phyloP scores from a whole-genome alignment of 2,329 filamentous ascomycete genomes.

The Sarocladium strictum region DNA sequence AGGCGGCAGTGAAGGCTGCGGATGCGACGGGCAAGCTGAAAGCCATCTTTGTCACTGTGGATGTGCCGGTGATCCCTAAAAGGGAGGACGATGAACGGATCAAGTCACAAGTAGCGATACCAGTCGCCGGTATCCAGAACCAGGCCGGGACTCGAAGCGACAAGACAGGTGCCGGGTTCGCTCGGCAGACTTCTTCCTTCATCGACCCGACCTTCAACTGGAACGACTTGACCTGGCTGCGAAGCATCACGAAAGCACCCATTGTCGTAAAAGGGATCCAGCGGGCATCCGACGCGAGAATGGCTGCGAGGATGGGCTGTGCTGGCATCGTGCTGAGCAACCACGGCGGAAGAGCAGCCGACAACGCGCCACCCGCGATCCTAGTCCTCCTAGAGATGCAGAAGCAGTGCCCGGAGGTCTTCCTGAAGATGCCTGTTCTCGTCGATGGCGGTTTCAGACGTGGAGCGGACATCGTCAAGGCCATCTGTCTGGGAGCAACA shows the following conservation, averaged over 20 bases:
- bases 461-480: conserved; percentile 37
- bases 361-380: conserved; percentile 32
- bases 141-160: not conserved
- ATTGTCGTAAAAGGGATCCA: conserved; percentile 41
- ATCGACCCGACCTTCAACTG: conserved; percentile 28
- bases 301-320: conserved; percentile 29
- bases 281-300: conserved; percentile 32
- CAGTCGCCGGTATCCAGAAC: not conserved
- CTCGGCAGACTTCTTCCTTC: conserved; percentile 8
- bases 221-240: conserved; percentile 47
- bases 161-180: conserved; percentile 10
- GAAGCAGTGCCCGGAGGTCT: conserved; percentile 31
- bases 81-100: conserved; percentile 16
- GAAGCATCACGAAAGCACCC: conserved; percentile 39
- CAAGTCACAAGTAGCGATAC: conserved; percentile 1
- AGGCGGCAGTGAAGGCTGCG: not conserved
- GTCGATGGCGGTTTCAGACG: conserved; percentile 36
- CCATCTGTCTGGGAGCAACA: conserved; percentile 33
- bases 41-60: conserved; percentile 13
- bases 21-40: conserved; percentile 9
- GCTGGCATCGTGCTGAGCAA: conserved; percentile 39
- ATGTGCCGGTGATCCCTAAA: conserved; percentile 11
- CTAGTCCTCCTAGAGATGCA: conserved; percentile 34
- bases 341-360: conserved; percentile 32
- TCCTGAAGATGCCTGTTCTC: conserved; percentile 30